Evolutionary conservation across 169 alveolate genomes (phyloP).

Genomic region (Eimeria praecox): DNA sequence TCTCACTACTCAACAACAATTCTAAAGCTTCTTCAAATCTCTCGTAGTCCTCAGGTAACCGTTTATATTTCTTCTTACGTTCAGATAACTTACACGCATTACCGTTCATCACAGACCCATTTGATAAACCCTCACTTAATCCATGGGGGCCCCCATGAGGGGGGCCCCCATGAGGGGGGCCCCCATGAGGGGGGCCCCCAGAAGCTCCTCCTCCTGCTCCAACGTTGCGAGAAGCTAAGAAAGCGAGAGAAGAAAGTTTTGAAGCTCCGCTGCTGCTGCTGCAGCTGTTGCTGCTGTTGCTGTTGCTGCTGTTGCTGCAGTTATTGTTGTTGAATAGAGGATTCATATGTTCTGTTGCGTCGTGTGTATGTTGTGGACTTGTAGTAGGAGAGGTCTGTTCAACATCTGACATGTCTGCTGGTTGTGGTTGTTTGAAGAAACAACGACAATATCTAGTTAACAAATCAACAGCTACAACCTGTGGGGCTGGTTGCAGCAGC

Average conservation of each 20-base stretch:
- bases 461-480: slow-evolving; percentile 76
- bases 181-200: slow-evolving; percentile 2
- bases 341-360: not conserved
- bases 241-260: not conserved
- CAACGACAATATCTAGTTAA: slow-evolving; percentile 80
- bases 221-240: not conserved
- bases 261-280: not conserved
- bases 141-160: slow-evolving; percentile 3
- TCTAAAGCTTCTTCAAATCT: not conserved
- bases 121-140: not conserved
- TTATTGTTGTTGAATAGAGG: not conserved
- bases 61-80: not conserved
- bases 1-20: slow-evolving; percentile 48
- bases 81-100: no score
- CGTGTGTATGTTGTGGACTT: no score
- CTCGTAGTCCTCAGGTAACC: slow-evolving; percentile 44
- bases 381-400: not conserved
- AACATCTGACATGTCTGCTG: no score
- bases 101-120: no score
- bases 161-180: slow-evolving; percentile 25
- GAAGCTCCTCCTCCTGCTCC: not conserved
- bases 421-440: slow-evolving; percentile 47
- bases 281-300: slow-evolving; percentile 42
- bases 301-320: slow-evolving; percentile 8
- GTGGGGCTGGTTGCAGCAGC: slow-evolving; percentile 82